Percentiles rank a stretch among this genome's conserved stretches.
phyloP scores from a whole-genome alignment of 352 stramenopile genomes.

The Phytopythium litorale region DNA sequence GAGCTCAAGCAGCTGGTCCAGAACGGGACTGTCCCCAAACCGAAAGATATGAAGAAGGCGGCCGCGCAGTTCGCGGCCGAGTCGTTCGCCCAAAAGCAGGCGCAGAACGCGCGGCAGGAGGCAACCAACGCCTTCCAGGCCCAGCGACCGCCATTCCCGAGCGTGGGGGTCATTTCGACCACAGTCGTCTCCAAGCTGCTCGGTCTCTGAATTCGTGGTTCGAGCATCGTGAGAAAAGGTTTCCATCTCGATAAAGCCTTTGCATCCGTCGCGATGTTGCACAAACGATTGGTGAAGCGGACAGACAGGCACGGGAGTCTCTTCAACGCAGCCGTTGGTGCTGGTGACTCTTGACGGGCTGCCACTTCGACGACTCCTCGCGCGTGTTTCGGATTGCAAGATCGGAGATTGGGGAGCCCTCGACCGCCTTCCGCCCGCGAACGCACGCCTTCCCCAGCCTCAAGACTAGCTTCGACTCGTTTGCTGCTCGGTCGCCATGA shows the following conservation, averaged over 20 bases:
- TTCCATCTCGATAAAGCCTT: no score
- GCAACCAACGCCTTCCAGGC: conserved; percentile 28
- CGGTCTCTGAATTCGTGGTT: neutral
- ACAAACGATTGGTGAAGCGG: neutral
- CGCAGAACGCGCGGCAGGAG: conserved; percentile 26
- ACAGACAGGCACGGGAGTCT: neutral
- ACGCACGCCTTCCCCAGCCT: neutral
- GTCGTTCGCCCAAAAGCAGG: conserved; percentile 31
- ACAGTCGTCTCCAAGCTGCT: neutral
- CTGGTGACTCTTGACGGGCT: neutral
- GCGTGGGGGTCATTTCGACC: neutral
- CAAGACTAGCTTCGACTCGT: neutral
- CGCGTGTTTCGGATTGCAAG: neutral
- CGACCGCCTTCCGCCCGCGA: neutral
- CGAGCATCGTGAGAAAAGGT: no score
- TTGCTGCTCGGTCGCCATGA: neutral
- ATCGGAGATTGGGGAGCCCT: neutral
- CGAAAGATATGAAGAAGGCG: conserved; percentile 52
- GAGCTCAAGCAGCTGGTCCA: conserved; percentile 52
- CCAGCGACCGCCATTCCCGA: conserved; percentile 24
- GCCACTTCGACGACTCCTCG: neutral
- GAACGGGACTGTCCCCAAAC: conserved; percentile 41
- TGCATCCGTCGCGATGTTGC: neutral
- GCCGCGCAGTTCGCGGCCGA: conserved; percentile 33
- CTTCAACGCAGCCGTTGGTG: neutral